These are phyloP conservation scores for Croton setiger DNA, from an alignment of 441 rosid genomes.

Conservation along the genomic window DNA sequence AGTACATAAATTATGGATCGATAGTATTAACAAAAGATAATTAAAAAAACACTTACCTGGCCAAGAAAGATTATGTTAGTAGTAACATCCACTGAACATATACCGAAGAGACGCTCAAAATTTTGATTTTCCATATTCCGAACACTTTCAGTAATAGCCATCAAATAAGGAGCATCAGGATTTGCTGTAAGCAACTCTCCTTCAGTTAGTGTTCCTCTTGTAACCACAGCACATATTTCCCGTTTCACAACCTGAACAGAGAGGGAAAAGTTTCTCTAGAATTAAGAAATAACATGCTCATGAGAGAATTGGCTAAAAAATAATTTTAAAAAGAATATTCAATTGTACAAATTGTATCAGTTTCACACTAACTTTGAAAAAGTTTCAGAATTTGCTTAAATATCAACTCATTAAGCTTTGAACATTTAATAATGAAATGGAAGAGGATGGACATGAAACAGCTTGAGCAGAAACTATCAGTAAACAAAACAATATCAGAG, in stretches of 20 bases:
- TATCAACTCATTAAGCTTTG: background rate
- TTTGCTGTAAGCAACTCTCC: slow-evolving; percentile 81
- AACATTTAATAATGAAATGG: slow-evolving; percentile 10
- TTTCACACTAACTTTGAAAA: background rate
- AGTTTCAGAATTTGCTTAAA: background rate
- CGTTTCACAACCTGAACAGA: slow-evolving; percentile 91
- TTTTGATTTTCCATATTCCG: slow-evolving; percentile 32
- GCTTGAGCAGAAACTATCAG: background rate
- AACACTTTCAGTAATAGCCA: slow-evolving; percentile 76
- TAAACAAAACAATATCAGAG: slow-evolving; percentile 9
- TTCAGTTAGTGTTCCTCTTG: slow-evolving; percentile 92
- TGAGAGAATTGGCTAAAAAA: background rate
- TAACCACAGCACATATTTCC: slow-evolving; percentile 93
- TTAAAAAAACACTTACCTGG: slow-evolving; percentile 49
- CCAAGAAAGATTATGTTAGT: slow-evolving; percentile 85
- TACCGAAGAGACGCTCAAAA: slow-evolving; percentile 57
- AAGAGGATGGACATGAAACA: slow-evolving; percentile 9
- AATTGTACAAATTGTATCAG: background rate
- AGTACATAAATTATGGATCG: background rate
- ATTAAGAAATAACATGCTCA: slow-evolving; percentile 10
- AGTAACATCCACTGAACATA: slow-evolving; percentile 88
- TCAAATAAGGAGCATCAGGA: slow-evolving; percentile 89
- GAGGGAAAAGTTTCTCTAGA: slow-evolving; percentile 26
- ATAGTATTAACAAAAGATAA: slow-evolving; percentile 11
- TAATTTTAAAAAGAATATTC: background rate